These are phyloP conservation scores for Xylaria sp. DNA, from an alignment of 2,329 filamentous ascomycete species.

Conservation along the genomic window DNA sequence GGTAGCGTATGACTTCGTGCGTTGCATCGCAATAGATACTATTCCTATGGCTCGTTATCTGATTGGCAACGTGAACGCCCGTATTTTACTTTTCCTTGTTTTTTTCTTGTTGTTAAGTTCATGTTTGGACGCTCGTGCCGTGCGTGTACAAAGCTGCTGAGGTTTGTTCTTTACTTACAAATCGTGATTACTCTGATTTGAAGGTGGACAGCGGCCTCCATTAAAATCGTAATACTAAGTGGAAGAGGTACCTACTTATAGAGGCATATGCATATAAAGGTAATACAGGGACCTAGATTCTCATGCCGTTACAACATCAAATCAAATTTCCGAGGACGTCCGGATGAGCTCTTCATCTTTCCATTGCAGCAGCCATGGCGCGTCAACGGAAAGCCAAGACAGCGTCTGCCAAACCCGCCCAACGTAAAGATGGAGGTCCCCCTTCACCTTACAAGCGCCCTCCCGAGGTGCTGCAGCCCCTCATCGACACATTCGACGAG, in stretches of 20 bases:
- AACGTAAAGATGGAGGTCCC: conserved; percentile 50
- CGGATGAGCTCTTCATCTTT: conserved; percentile 15
- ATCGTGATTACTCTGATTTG: neutral
- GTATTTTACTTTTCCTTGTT: neutral
- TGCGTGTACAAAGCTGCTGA: neutral
- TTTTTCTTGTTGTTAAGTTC: neutral
- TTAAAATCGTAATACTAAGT: too few relatives aligned
- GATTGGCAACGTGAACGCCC: neutral
- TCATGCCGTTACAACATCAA: neutral
- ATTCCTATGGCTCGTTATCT: neutral
- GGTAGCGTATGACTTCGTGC: neutral
- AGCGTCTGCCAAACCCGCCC: conserved; percentile 43
- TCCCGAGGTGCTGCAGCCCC: conserved; percentile 69
- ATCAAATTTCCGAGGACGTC: conserved; percentile 1
- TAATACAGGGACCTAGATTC: neutral
- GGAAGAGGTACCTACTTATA: neutral
- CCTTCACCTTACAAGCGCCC: conserved; percentile 76
- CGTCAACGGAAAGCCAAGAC: conserved; percentile 45
- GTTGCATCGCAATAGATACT: conserved; percentile 4
- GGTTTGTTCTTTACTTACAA: neutral
- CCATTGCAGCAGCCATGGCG: conserved; percentile 38
- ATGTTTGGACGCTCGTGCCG: neutral
- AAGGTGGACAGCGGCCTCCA: neutral
- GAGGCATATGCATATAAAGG: neutral
- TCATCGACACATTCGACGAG: conserved; percentile 73